Conservation (phyloP, 352 stramenopile species). For the Pythium biforme region DNA sequence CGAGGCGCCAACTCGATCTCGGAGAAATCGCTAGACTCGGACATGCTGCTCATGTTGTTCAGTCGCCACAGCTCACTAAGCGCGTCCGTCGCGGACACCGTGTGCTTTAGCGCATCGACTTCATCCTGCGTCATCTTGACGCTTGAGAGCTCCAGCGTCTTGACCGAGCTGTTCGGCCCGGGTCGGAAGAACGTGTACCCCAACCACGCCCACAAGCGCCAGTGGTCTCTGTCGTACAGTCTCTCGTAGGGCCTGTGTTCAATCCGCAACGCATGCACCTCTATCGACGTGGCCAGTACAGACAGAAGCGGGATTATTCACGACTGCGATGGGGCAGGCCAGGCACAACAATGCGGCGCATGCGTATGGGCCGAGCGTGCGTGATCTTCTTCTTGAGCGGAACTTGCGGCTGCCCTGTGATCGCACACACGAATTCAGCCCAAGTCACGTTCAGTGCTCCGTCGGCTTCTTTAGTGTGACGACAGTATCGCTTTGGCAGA, state of each 20-base stretch:
- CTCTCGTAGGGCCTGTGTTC: neutral
- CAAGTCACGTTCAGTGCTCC: neutral
- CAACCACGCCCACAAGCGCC: slow-evolving; percentile 3
- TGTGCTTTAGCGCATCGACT: slow-evolving; percentile 5
- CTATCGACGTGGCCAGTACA: neutral
- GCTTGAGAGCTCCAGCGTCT: neutral
- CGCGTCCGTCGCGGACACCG: neutral
- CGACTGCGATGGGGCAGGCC: neutral
- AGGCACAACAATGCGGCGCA: neutral
- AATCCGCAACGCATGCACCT: neutral
- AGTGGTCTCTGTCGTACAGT: neutral
- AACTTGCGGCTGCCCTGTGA: slow-evolving; percentile 4
- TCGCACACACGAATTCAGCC: slow-evolving; percentile 3
- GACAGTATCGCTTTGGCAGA: neutral
- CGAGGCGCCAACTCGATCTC: neutral
- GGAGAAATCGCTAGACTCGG: neutral
- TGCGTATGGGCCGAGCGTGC: neutral
- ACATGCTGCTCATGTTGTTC: neutral
- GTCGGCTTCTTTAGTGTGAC: neutral
- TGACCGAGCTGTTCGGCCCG: neutral
- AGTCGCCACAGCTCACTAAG: slow-evolving; percentile 2
- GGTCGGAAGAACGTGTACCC: neutral
- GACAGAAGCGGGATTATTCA: neutral
- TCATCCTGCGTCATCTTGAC: neutral
- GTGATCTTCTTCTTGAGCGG: neutral